Evolutionary conservation across 2,329 filamentous ascomycete genomes (phyloP).

Genomic region (Proliferodiscus dingleyae): DNA sequence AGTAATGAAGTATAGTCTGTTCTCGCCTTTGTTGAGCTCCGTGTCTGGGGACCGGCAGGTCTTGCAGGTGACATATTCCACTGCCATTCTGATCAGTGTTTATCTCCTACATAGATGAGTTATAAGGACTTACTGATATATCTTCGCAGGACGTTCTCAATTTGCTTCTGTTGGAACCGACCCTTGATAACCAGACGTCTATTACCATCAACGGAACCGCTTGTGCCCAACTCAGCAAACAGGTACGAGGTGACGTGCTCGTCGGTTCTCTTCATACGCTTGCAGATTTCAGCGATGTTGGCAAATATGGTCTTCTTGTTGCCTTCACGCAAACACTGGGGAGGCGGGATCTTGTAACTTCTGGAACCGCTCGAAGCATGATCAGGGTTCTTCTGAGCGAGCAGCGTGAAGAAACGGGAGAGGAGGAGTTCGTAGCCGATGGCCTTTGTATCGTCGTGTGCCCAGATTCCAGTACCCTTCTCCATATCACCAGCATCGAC

Average conservation of each 20-base stretch:
- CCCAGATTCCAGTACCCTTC: constrained; percentile 35
- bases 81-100: constrained; percentile 24
- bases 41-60: constrained; percentile 94
- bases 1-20: constrained; percentile 97
- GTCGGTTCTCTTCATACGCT: constrained; percentile 98
- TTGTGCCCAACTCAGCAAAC: constrained; percentile 97
- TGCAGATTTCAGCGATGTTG: constrained; percentile 98
- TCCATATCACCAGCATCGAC: constrained; percentile 32
- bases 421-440: constrained; percentile 86
- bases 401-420: constrained; percentile 86
- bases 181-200: constrained; percentile 96
- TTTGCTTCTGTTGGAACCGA: constrained; percentile 99
- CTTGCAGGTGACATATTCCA: constrained; percentile 99
- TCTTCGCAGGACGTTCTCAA: constrained; percentile 92
- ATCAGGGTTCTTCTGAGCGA: constrained; percentile 95
- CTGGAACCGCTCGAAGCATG: constrained; percentile 82
- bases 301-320: constrained; percentile 99
- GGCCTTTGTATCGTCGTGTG: constrained; percentile 35
- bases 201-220: constrained; percentile 88
- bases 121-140: constrained; percentile 70
- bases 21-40: constrained; percentile 97
- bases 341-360: constrained; percentile 98
- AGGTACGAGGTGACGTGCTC: constrained; percentile 97
- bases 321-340: constrained; percentile 97
- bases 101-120: constrained; percentile 27